Evolutionary conservation across 2,329 filamentous ascomycete genomes (phyloP), one percentile per base, ranked within the genome.

Genomic region (Penicillium sclerotigenum): DNA sequence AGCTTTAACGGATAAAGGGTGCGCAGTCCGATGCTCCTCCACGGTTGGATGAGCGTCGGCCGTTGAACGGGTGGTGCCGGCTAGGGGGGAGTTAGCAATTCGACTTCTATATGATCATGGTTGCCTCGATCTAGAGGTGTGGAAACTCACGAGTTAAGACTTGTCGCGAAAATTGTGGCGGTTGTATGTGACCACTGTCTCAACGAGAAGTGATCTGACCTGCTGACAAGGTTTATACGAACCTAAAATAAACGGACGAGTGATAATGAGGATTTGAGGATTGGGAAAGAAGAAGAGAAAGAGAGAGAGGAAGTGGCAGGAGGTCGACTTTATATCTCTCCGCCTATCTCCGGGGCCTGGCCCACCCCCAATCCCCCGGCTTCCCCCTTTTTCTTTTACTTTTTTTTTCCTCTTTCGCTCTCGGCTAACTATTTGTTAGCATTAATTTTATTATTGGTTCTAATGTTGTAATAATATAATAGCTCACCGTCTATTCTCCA

Each of bases 161-260:
- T 88, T 81, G 96, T 97, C 83, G 91, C 93, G 88, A 96, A 97
- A 92, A 91, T 96, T 81, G 90, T 96, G 90, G 84, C 88, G 87
- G 81, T 83, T 68, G 71, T 73, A 62, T 66, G 71, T 79, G 86
- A 88, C 79, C 85, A 86, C 81, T 54, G 70, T 76, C 79, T 74
- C 76, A 67, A 64, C 31, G 78, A 79, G 65, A 66, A 81, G 83
- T 82, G 83, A 83, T 83, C 81, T 65, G 71, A 61, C 62, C 57
- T 67, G 59, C 56, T 63, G 56, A 58, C 53, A 69, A 67, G 60
- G 60, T 63, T 65, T 62, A 63, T 64, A 59, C 62, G 61, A 63
- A 59, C 57, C 57, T 58, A 58, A 71, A 29, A 47, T 56, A 53
- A 52, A 47, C 22, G 43, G 52, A 59, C 57, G 50, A 56, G 54